Base-by-base conservation (phyloP, 23 red algal genomes). In the Agarophyton chilense region DNA sequence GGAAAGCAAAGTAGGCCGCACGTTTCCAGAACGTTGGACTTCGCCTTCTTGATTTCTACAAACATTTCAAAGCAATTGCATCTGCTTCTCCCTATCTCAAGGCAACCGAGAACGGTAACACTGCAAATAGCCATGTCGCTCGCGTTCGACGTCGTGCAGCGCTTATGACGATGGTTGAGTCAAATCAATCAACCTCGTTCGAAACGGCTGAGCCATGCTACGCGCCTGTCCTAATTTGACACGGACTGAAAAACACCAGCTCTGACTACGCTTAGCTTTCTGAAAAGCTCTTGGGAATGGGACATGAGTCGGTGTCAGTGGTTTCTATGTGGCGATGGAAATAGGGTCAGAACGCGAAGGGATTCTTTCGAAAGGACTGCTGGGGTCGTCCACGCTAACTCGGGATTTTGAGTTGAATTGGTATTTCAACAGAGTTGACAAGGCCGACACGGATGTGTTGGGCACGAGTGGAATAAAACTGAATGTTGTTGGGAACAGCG, bases 211-310 rank as follows among this genome's bases (percentile, higher is more conserved):
- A 74, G 13, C 39, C 41, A 24, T 47, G 40, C 21, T 74, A 74
- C 68, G 66, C 81, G 1, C 93, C 93, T 1, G 87, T 88, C 38
- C 54, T 95, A n/a, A 77, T 95, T 21, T 79, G 91, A 18, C 93
- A 86, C 26, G 93, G 93, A 39, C 76, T 95, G 9, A 86, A 86
- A 61, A 95, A 95, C 35, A 44, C 86, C 19, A 53, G 64, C 45
- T 38, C 78, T 36, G 93, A 95, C 82, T 95, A 95, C 55, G 61
- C 2, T 14, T 21, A 53, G 8, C 29, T 95, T 43, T 56, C 71
- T 4, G 19, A 53, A 21, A 63, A 78, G 36, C 88, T 95, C 5
- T 36, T 70, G 32, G 57, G 35, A 21, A 50, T 77, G 26, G 82
- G 82, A 32, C 93, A 80, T 45, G 9, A 50, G 26, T 22, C 82